These are phyloP conservation scores for Rhodotorula sp. DNA, from an alignment of 1,284 basidiomycete species.

Conservation along the genomic window DNA sequence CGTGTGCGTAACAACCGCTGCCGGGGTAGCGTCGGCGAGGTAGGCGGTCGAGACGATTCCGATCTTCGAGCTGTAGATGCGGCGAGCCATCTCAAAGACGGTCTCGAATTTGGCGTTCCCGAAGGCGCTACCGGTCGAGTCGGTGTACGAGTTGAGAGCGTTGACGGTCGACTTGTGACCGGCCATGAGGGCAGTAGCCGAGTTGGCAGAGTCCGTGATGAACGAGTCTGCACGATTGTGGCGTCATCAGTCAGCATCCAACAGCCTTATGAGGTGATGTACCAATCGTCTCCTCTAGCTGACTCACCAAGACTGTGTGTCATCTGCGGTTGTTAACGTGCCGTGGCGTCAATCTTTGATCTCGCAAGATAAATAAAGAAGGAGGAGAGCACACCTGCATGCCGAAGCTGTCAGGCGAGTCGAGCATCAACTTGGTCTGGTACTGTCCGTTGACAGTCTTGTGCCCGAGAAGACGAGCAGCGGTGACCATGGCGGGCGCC, in stretches of 20 bases:
- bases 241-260: background rate
- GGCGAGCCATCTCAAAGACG: constrained; percentile 43
- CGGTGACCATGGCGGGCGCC: constrained; percentile 36
- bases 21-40: constrained; percentile 53
- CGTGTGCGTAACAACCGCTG: constrained; percentile 48
- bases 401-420: constrained; percentile 43
- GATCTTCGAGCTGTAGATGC: constrained; percentile 48
- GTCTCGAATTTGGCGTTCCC: constrained; percentile 51
- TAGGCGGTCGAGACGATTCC: constrained; percentile 52
- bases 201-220: constrained; percentile 51
- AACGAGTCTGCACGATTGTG: background rate
- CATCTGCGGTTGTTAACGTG: constrained; percentile 27
- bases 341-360: too few relatives aligned
- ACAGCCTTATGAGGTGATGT: too few relatives aligned
- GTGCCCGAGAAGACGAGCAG: constrained; percentile 53
- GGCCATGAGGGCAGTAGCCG: constrained; percentile 52
- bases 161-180: constrained; percentile 53
- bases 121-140: constrained; percentile 46
- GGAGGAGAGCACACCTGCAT: constrained; percentile 12
- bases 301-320: constrained; percentile 44
- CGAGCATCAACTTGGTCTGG: constrained; percentile 47
- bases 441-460: constrained; percentile 54
- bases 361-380: too few relatives aligned
- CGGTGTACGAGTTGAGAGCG: constrained; percentile 16
- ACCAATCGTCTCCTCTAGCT: constrained; percentile 36